Evolutionary conservation across 176 grass and related monocot genomes (phyloP).

Genomic region (Musa itinerans): DNA sequence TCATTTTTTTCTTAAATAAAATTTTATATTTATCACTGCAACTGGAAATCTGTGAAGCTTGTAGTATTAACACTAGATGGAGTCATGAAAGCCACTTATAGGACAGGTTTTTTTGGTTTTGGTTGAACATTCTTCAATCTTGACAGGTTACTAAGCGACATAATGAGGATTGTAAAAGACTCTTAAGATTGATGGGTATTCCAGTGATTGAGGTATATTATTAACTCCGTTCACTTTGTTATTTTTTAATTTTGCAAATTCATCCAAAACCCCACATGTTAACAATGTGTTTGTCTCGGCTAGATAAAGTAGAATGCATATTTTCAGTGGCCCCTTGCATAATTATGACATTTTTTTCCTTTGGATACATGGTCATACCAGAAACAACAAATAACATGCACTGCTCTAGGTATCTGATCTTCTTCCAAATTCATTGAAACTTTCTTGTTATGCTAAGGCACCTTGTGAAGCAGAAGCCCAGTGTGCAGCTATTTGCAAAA

Average conservation of each 20-base stretch:
- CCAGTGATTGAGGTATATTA: slow-evolving; percentile 61
- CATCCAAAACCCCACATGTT: not conserved
- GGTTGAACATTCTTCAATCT: slow-evolving; percentile 4
- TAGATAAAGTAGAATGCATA: not conserved
- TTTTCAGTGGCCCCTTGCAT: not conserved
- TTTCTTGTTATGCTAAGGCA: slow-evolving; percentile 37
- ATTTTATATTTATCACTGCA: not conserved
- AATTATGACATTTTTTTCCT: not conserved
- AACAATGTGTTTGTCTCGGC: no score
- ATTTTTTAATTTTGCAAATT: not conserved
- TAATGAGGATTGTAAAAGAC: slow-evolving; percentile 71
- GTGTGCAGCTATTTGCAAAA: slow-evolving; percentile 74
- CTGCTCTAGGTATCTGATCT: not conserved
- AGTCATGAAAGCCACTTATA: slow-evolving; percentile 2
- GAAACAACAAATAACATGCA: not conserved
- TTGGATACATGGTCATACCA: no score
- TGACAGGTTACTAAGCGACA: slow-evolving; percentile 56
- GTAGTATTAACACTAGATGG: not conserved
- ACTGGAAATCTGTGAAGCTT: not conserved
- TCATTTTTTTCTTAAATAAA: not conserved
- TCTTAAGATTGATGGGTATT: slow-evolving; percentile 83
- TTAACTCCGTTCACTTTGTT: slow-evolving; percentile 14
- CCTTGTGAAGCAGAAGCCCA: slow-evolving; percentile 82
- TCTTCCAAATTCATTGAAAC: not conserved
- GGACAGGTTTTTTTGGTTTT: not conserved